Evolutionary conservation across 805 yeast species (phyloP), one percentile per base, ranked within the genome.

Genomic region (Starmerella asiatica): DNA sequence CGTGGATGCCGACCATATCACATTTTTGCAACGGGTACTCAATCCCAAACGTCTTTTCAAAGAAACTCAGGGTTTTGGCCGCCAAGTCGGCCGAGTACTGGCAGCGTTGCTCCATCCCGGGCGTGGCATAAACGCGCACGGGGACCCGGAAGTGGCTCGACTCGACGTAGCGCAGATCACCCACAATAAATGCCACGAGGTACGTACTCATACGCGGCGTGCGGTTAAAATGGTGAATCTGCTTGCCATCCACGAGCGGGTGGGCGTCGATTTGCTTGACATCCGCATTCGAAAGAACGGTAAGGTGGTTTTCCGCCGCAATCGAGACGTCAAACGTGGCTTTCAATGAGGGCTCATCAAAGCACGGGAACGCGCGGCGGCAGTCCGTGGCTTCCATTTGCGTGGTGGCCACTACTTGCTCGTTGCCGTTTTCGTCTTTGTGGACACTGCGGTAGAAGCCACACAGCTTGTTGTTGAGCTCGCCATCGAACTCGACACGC

Each of bases 361-460:
- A 74, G 53, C 75, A 76, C 16, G 85, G 85, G 69, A 79, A 79
- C 5, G 85, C 83, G 42, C 79, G 68, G 51, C 85, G 73, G 54
- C 82, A 76, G 60, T 77, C 85, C 26, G 83, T 75, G 27, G 85
- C 75, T 61, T 78, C 84, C 73, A 78, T 73, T 59, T 75, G 80
- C 32, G 81, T 71, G 46, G 78, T 69, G 30, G 79, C 79, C 47
- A 75, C 63, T 51, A 71, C 72, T 47, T 71, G 67, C 40, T 70
- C 65, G 42, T 64, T 56, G 29, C 80, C 80, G 30, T 54, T 40
- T 45, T 64, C 70, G 51, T 71, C 74, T 38, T 53, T 58, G 61
- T 76, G 76, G 24, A 73, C 64, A 12, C 80, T 73, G 51, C 80
- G 67, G 63, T 78, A 78, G 60, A 78, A 78, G 7, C 85, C 85